phyloP scores from a whole-genome alignment of 345 rosid genomes.

The Nephelium lappaceum region DNA sequence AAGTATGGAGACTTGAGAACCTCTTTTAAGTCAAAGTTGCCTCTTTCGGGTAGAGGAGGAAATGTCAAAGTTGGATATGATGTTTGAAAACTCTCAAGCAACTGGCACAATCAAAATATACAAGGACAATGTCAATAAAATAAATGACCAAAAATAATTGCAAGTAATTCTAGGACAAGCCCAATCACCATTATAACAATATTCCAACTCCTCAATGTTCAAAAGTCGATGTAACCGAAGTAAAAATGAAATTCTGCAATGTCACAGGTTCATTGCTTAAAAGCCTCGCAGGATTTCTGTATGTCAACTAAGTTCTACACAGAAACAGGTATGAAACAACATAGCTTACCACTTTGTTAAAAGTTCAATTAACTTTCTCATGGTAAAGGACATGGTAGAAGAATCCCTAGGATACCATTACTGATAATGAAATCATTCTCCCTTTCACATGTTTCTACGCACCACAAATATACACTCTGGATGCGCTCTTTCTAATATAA shows the following conservation, averaged over 20 bases:
- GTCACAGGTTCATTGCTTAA: not conserved
- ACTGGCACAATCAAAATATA: slow-evolving; percentile 45
- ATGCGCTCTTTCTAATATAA: not conserved
- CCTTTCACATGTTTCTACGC: not conserved
- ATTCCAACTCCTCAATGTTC: not conserved
- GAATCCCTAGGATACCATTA: not conserved
- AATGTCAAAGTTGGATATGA: slow-evolving; percentile 67
- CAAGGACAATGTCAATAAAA: slow-evolving; percentile 15
- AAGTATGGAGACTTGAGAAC: slow-evolving; percentile 85
- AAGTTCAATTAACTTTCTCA: not conserved
- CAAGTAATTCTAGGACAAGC: not conserved
- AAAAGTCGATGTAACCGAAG: too few relatives aligned
- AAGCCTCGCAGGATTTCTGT: not conserved
- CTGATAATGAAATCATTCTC: not conserved
- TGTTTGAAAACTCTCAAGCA: slow-evolving; percentile 79
- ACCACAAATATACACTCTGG: not conserved
- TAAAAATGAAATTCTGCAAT: not conserved
- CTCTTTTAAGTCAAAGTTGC: slow-evolving; percentile 73
- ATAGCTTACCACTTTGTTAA: not conserved
- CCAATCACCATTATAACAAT: not conserved
- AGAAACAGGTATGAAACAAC: not conserved
- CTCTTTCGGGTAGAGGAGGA: slow-evolving; percentile 88
- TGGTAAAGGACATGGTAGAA: not conserved
- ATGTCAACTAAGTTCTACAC: not conserved
- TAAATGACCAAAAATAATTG: not conserved